Percentiles rank a stretch among this genome's conserved stretches.
Conservation (phyloP, 371 early-diverging fungal genomes). For the Dinochytrium kinnereticum region DNA sequence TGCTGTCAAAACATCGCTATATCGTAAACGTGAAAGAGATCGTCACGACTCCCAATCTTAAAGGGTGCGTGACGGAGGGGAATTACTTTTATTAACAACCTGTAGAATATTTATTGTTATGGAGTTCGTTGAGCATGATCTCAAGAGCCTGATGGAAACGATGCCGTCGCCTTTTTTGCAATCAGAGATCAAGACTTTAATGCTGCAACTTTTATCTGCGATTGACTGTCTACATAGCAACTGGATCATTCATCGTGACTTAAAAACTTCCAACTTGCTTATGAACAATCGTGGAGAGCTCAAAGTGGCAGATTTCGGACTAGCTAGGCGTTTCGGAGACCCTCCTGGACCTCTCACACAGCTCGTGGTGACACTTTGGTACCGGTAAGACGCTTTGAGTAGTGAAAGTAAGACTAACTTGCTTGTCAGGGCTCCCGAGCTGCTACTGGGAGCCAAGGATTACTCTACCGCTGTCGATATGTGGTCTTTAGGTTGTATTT, state of each 20-base stretch:
- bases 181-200: slow-evolving; percentile 91
- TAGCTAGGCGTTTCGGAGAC: slow-evolving; percentile 88
- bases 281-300: slow-evolving; percentile 85
- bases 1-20: slow-evolving; percentile 88
- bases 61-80: slow-evolving; percentile 59
- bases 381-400: slow-evolving; percentile 59
- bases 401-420: slow-evolving; percentile 1
- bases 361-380: slow-evolving; percentile 98
- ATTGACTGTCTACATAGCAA: slow-evolving; percentile 89
- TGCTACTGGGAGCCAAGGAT: slow-evolving; percentile 89
- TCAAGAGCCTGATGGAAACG: slow-evolving; percentile 86
- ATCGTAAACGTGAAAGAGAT: slow-evolving; percentile 95
- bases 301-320: slow-evolving; percentile 96
- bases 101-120: slow-evolving; percentile 87
- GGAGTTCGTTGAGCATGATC: slow-evolving; percentile 96
- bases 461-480: slow-evolving; percentile 97
- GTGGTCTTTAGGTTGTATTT: slow-evolving; percentile 98
- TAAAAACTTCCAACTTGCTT: slow-evolving; percentile 96
- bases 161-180: slow-evolving; percentile 81
- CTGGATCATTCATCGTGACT: slow-evolving; percentile 95
- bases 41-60: slow-evolving; percentile 77
- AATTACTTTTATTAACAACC: background rate
- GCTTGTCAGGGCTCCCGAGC: slow-evolving; percentile 88
- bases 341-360: slow-evolving; percentile 94
- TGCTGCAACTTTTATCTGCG: slow-evolving; percentile 86